These are phyloP conservation scores for Phanerochaete carnosa DNA, from an alignment of 768 basidiomycete species.

Conservation along the genomic window DNA sequence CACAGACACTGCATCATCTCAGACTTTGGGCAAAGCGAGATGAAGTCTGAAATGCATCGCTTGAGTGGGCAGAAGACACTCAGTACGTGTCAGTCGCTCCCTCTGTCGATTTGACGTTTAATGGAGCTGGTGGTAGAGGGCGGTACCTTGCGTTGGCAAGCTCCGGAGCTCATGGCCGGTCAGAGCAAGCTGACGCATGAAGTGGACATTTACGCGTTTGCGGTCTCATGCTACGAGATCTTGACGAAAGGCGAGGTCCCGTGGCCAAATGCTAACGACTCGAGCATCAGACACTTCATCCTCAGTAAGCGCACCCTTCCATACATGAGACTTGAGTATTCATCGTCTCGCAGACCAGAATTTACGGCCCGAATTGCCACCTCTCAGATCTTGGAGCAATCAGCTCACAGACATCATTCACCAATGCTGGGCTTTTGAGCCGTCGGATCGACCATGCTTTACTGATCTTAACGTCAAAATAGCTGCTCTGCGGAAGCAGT, in stretches of 20 bases:
- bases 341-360: conserved; percentile 17
- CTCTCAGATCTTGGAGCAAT: conserved; percentile 18
- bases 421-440: conserved; percentile 55
- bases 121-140: conserved; percentile 29
- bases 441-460: conserved; percentile 52
- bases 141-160: conserved; percentile 50
- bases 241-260: conserved; percentile 34
- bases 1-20: conserved; percentile 65
- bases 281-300: conserved; percentile 27
- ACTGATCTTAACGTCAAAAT: conserved; percentile 42
- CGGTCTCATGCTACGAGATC: conserved; percentile 33
- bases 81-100: conserved; percentile 20
- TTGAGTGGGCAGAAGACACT: conserved; percentile 45
- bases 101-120: not conserved
- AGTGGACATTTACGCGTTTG: conserved; percentile 40
- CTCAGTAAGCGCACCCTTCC: conserved; percentile 18
- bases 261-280: conserved; percentile 27
- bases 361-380: conserved; percentile 18
- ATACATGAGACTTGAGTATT: conserved; percentile 25
- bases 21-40: conserved; percentile 81
- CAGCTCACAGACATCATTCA: conserved; percentile 42
- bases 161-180: conserved; percentile 38
- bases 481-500: conserved; percentile 40
- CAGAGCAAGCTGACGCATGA: conserved; percentile 26
- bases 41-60: conserved; percentile 67